Base-by-base conservation (phyloP, 2,329 filamentous ascomycete genomes). In the Parastagonospora avenae region DNA sequence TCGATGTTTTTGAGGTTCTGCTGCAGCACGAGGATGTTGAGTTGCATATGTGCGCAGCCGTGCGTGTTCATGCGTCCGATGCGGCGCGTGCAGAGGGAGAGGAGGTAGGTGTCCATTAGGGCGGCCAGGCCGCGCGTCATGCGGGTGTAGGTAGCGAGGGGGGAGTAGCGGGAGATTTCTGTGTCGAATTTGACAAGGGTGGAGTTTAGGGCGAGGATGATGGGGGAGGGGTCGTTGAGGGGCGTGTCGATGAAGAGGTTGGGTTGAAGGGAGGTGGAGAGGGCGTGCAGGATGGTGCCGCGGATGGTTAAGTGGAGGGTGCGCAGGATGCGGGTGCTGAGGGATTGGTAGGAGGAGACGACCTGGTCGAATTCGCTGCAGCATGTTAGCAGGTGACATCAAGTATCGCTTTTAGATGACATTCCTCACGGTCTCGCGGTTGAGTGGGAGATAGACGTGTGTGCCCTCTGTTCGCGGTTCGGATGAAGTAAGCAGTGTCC, bases 1-100 rank as follows among this genome's bases (percentile, higher is more conserved):
- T 94, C 91, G 46, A 99, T 87, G 60, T 96, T 96, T 78, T 96
- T 96, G 48, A 99, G 84, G 66, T 96, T 97, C 71, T 99, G 94
- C 75, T 97, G 93, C 44, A 99, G 79, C 35, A 99, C 94, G 19
- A 97, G 82, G 42, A 97, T 91, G 71, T 99, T 96, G 66, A 97
- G 85, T 71, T 92, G 88, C 85, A 99, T 92, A 32, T 92, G 85
- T n/a, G 87, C 85, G 52, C 88, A 90, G 36, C 94, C 94, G 63
- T 89, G 85, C 32, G 77, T 78, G 72, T 99, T 97, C 86, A 99
- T 93, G 7, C 88, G 86, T 42, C 86, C 85, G 38, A 93, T 89
- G 67, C 81, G 78, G 1, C 87, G 85, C 56, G 89, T 89, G 52
- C 62, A 65, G 53, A 85, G 79, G 4, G 64, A 58, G 32, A 97